Conservation (phyloP, 2,329 filamentous ascomycete species). For the Cucurbitaria berberidis region DNA sequence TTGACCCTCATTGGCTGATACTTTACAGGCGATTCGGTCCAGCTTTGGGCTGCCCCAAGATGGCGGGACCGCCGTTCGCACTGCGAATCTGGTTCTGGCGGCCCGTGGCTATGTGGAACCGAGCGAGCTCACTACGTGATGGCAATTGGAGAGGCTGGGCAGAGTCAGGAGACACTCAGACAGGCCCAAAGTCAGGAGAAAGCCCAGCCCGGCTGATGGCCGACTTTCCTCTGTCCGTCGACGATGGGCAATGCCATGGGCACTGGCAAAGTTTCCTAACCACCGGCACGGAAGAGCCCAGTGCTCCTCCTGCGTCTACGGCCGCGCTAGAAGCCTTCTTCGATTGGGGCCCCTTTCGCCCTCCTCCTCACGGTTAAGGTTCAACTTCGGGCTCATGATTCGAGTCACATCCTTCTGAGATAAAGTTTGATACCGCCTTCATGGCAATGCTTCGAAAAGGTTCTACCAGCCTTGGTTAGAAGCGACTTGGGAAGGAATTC, state of each 20-base stretch:
- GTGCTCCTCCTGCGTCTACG: slow-evolving; percentile 18
- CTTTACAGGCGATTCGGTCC: slow-evolving; percentile 18
- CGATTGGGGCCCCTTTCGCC: slow-evolving; percentile 10
- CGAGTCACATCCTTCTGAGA: slow-evolving; percentile 22
- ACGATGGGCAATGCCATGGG: background rate
- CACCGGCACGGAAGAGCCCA: slow-evolving; percentile 6
- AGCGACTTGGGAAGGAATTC: background rate
- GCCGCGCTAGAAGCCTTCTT: slow-evolving; percentile 30
- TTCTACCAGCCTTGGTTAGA: background rate
- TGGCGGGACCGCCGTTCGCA: slow-evolving; percentile 29
- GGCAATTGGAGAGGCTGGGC: slow-evolving; percentile 4
- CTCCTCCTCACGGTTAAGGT: slow-evolving; percentile 10
- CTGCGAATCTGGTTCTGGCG: slow-evolving; percentile 17
- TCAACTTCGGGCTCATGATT: slow-evolving; percentile 8
- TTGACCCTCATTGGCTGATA: slow-evolving; percentile 19
- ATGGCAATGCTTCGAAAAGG: background rate
- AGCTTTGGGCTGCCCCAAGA: slow-evolving; percentile 13
- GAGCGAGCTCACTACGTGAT: slow-evolving; percentile 6
- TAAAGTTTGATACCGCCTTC: slow-evolving; percentile 20
- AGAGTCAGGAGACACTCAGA: slow-evolving; percentile 14
- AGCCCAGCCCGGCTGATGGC: background rate
- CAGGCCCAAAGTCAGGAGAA: slow-evolving; percentile 2
- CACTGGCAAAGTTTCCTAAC: slow-evolving; percentile 10
- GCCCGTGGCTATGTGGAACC: slow-evolving; percentile 12
- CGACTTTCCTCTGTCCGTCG: background rate